phyloP scores from a whole-genome alignment of 1,284 basidiomycete species.

The Hemileia vastatrix region DNA sequence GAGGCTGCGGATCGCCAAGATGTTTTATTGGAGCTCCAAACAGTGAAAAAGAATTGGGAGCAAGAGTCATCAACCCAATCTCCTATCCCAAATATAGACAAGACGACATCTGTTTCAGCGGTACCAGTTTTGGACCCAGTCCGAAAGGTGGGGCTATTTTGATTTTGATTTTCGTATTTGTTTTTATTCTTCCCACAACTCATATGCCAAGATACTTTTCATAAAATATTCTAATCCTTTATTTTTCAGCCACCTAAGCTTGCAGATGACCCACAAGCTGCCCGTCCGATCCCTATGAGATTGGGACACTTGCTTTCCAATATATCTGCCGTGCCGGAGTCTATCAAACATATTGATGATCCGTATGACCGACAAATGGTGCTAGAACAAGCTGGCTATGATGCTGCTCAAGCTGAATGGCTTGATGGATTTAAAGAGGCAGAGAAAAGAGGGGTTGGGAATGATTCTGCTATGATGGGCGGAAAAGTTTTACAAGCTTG shows the following conservation, averaged over 20 bases:
- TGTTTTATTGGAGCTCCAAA: slow-evolving; percentile 8
- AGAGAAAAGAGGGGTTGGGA: slow-evolving; percentile 5
- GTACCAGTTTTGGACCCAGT: slow-evolving; percentile 11
- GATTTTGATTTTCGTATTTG: neutral
- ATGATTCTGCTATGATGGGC: slow-evolving; percentile 4
- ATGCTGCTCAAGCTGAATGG: slow-evolving; percentile 21
- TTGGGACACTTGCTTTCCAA: slow-evolving; percentile 16
- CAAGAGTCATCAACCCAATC: neutral
- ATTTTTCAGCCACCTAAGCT: slow-evolving; percentile 8
- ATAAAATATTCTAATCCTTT: too few species aligned
- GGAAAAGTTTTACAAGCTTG: slow-evolving; percentile 17
- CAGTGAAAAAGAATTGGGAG: slow-evolving; percentile 5
- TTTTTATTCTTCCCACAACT: neutral
- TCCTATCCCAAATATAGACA: neutral
- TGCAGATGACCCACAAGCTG: slow-evolving; percentile 10
- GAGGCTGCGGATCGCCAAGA: neutral
- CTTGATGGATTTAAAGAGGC: slow-evolving; percentile 18
- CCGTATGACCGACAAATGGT: slow-evolving; percentile 20
- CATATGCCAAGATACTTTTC: too few species aligned
- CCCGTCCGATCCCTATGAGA: slow-evolving; percentile 12
- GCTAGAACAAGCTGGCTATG: slow-evolving; percentile 17
- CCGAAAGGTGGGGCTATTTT: slow-evolving; percentile 5
- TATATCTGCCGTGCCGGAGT: slow-evolving; percentile 19
- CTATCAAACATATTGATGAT: neutral
- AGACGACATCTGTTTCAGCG: neutral